Evolutionary conservation across 2,329 filamentous ascomycete species (phyloP), one percentile per base, ranked within the genome.

Genomic region (Fusarium sublunatum): DNA sequence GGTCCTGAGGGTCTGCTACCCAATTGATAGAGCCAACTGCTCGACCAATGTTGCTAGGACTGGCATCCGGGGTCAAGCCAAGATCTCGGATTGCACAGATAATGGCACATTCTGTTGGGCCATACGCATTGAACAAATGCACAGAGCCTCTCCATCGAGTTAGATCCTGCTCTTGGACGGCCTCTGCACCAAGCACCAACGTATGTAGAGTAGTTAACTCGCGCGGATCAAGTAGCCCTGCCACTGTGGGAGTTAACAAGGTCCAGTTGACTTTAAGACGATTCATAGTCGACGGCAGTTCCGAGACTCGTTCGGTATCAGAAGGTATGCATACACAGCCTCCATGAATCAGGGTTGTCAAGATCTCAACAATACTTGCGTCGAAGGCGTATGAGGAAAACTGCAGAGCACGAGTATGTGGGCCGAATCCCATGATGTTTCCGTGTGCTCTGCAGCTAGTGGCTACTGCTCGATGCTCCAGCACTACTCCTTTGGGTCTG

Each of bases 401-500:
- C 8, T 34, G 32, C 6, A 34, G 32, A 34, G 32, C 7, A n/a
- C 32, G 32, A 15, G 13, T 34, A 9, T 34, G 12, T 6, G 32
- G 32, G 9, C 32, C 32, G 13, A 34, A 34, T 7, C 43, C 26
- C 6, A 60, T 24, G n/a, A 52, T 52, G 7, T 46, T 43, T 19
- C 19, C 28, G 9, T 28, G 46, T 13, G 40, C 36, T 25, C 32
- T 7, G 5, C 36, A 38, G n/a, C 46, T 38, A 6, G 39, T 38
- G 7, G 40, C 4, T 13, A 49, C 36, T 2, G 40, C 19, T 29
- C 32, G 22, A 19, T 45, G 42, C 4, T 45, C 29, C 19, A 45
- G 7, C 11, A 45, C 22, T 3, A 45, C 42, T 15, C 42, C 42
- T 12, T 45, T 45, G 9, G 42, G 26, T n/a, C 11, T 34, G 4